A percentile compares a stretch with the other conserved stretches of the same genome.
phyloP scores from a whole-genome alignment of 2,329 filamentous ascomycete genomes.

The Aspergillus transmontanensis region DNA sequence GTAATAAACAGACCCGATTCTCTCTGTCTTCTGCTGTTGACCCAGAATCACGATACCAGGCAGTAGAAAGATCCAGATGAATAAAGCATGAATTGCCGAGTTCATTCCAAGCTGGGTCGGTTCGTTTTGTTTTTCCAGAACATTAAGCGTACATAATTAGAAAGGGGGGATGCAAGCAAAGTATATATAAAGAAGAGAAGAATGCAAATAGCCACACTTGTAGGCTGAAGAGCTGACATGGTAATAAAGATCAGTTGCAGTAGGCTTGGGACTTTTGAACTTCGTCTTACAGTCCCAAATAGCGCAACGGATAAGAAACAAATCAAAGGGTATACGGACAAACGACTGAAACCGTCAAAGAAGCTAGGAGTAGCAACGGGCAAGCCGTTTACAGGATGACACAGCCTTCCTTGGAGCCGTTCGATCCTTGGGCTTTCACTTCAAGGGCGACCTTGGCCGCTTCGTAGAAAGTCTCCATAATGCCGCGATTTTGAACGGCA shows the following conservation, averaged over 20 bases:
- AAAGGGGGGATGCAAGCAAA: slow-evolving; percentile 8
- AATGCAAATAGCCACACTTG: slow-evolving; percentile 6
- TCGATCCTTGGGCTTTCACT: slow-evolving; percentile 45
- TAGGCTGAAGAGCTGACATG: slow-evolving; percentile 17
- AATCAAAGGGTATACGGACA: slow-evolving; percentile 20
- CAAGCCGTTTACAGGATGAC: slow-evolving; percentile 36
- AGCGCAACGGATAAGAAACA: slow-evolving; percentile 4
- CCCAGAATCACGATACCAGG: background rate
- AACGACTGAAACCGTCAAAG: slow-evolving; percentile 6
- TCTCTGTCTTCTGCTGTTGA: background rate
- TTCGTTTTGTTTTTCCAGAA: slow-evolving; percentile 3
- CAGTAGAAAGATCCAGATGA: background rate
- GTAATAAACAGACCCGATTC: background rate
- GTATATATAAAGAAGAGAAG: slow-evolving; percentile 23
- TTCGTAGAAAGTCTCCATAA: slow-evolving; percentile 98
- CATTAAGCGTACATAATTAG: slow-evolving; percentile 20
- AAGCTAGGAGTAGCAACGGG: background rate
- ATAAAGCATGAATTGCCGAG: background rate
- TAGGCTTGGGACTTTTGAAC: background rate
- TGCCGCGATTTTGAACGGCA: slow-evolving; percentile 94
- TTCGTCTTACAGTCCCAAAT: background rate
- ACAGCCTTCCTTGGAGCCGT: slow-evolving; percentile 35
- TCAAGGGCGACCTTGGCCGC: slow-evolving; percentile 86
- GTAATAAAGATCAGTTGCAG: background rate
- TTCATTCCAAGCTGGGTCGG: background rate